Evolutionary conservation across 441 rosid genomes (phyloP).

Genomic region (Corymbia calophylla): DNA sequence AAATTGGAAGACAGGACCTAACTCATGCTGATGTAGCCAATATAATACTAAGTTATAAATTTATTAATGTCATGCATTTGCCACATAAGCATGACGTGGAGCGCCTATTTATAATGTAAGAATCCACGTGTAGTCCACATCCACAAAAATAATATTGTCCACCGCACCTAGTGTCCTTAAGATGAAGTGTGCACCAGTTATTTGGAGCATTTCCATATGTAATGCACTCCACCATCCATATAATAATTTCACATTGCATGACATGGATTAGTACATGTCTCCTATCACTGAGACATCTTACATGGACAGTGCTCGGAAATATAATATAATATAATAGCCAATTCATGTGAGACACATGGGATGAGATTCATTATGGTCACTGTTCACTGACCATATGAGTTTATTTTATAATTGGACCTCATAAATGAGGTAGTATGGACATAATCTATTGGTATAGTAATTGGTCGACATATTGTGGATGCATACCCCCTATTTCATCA

Average conservation of each 20-base stretch:
- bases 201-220: not conserved
- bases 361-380: not conserved
- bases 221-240: not conserved
- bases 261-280: not conserved
- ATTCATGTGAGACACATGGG: not conserved
- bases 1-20: not conserved
- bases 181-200: not conserved
- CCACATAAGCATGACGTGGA: not conserved
- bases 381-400: fast-evolving
- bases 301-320: not conserved
- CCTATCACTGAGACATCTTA: fast-evolving
- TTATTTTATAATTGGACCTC: not conserved
- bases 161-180: not conserved
- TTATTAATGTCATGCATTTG: not conserved
- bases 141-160: not conserved
- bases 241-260: not conserved
- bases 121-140: not conserved
- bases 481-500: not conserved
- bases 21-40: not conserved
- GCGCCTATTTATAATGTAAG: not conserved
- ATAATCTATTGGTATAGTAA: not conserved
- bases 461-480: not conserved
- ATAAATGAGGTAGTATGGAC: not conserved
- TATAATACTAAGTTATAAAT: not conserved
- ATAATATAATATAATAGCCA: fast-evolving